phyloP scores from a whole-genome alignment of 169 alveolate genomes.

The Eimeria nieschulzi region DNA sequence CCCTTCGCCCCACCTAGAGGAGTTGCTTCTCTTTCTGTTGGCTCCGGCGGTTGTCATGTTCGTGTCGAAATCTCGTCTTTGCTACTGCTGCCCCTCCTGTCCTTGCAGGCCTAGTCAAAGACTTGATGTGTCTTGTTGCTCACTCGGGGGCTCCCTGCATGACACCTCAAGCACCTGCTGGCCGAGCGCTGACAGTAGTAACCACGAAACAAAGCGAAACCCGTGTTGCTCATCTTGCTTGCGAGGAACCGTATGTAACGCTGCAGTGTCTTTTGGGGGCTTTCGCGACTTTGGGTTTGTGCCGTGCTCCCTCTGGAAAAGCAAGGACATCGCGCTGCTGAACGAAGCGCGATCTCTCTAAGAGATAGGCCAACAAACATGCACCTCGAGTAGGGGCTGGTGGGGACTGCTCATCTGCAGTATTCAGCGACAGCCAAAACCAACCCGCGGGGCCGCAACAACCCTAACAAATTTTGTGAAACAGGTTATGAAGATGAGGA shows the following conservation, averaged over 20 bases:
- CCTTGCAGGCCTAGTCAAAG: slow-evolving; percentile 30
- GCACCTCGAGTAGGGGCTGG: not conserved
- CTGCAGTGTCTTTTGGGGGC: slow-evolving; percentile 49
- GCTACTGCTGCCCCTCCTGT: slow-evolving; percentile 59
- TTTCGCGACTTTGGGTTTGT: slow-evolving; percentile 54
- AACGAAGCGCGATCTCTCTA: slow-evolving; percentile 51
- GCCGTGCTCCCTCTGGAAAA: slow-evolving; percentile 55
- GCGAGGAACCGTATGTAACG: slow-evolving; percentile 53
- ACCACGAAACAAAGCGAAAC: not conserved
- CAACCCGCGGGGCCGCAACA: not conserved
- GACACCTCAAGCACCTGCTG: not conserved
- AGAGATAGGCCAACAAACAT: not conserved
- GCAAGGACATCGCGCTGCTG: slow-evolving; percentile 6
- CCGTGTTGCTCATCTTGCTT: slow-evolving; percentile 32
- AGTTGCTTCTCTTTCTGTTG: slow-evolving; percentile 44
- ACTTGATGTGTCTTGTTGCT: not conserved
- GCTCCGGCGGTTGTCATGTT: slow-evolving; percentile 30
- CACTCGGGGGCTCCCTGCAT: not conserved
- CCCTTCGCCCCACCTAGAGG: slow-evolving; percentile 54
- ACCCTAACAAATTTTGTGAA: not conserved
- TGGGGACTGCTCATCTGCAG: not conserved
- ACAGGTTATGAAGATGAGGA: not conserved
- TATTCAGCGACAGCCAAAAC: not conserved
- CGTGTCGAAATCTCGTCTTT: slow-evolving; percentile 15
- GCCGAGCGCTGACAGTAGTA: not conserved